A percentile compares a stretch with the other conserved stretches of the same genome.
Conservation (phyloP, 2,329 filamentous ascomycete species). For the Alternaria arbusti region DNA sequence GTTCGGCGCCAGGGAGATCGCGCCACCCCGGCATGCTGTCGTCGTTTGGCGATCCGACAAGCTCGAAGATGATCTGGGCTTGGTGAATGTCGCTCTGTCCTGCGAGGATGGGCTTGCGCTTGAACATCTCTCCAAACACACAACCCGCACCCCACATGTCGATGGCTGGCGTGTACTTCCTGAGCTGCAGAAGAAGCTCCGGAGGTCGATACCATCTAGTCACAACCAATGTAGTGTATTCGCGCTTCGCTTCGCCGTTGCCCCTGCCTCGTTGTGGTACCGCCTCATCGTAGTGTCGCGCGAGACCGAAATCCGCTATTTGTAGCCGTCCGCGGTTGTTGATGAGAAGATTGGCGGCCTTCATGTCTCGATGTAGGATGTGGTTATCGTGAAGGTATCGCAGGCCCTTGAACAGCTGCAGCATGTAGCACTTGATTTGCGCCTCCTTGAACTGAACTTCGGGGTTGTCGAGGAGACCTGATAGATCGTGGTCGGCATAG, state of each 20-base stretch:
- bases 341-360: conserved; percentile 95
- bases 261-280: conserved; percentile 78
- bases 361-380: conserved; percentile 98
- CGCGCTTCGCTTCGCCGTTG: conserved; percentile 82
- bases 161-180: conserved; percentile 94
- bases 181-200: conserved; percentile 85
- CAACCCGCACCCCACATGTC: conserved; percentile 99
- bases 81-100: conserved; percentile 90
- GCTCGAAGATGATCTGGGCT: conserved; percentile 89
- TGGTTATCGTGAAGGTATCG: conserved; percentile 83
- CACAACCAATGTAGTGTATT: conserved; percentile 96
- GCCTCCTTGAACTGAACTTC: conserved; percentile 83
- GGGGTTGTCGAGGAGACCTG: conserved; percentile 93
- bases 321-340: conserved; percentile 92
- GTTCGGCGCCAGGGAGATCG: conserved; percentile 79
- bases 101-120: conserved; percentile 88
- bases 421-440: conserved; percentile 97
- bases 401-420: conserved; percentile 88
- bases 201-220: conserved; percentile 97
- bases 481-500: conserved; percentile 99
- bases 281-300: conserved; percentile 87
- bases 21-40: conserved; percentile 93
- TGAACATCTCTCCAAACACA: conserved; percentile 97
- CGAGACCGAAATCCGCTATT: conserved; percentile 96
- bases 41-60: conserved; percentile 88